Evolutionary conservation across 768 basidiomycete genomes (phyloP).

Genomic region (Chiua virens): DNA sequence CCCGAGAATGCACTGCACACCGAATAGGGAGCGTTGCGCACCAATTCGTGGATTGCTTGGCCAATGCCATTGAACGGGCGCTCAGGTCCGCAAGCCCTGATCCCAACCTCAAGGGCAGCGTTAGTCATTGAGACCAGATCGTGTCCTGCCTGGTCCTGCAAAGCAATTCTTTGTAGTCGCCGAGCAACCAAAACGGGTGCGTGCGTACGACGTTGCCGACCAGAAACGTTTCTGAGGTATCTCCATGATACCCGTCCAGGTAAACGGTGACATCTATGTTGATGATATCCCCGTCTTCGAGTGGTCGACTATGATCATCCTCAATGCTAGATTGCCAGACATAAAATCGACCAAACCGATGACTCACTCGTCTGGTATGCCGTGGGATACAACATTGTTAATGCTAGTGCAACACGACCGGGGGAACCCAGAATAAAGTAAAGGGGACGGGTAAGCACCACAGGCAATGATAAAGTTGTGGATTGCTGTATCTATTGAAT

Average conservation of each 20-base stretch:
- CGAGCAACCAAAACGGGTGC: background rate
- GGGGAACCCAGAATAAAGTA: constrained; percentile 62
- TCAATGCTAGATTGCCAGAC: background rate
- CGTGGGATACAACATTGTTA: constrained; percentile 86
- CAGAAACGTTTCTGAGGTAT: constrained; percentile 82
- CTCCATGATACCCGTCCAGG: constrained; percentile 84
- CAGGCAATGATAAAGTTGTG: constrained; percentile 68
- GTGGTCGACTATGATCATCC: constrained; percentile 60
- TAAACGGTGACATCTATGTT: constrained; percentile 89
- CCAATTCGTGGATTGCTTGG: constrained; percentile 57
- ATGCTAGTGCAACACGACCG: constrained; percentile 64
- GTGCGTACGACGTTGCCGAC: constrained; percentile 72
- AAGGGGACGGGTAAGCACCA: constrained; percentile 84
- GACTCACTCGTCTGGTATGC: constrained; percentile 92
- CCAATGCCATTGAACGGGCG: constrained; percentile 70
- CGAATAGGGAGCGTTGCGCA: constrained; percentile 44
- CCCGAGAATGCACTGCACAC: constrained; percentile 76
- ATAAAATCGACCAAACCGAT: constrained; percentile 23
- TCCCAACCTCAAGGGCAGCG: constrained; percentile 66
- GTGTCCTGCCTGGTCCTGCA: constrained; percentile 66
- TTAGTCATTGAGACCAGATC: constrained; percentile 65
- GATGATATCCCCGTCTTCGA: constrained; percentile 82
- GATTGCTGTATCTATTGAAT: constrained; percentile 66
- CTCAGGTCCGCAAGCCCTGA: constrained; percentile 74
- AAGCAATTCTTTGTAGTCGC: background rate